These are phyloP conservation scores for Closterium sp. DNA, from an alignment of 139 green algal genomes.

Conservation along the genomic window DNA sequence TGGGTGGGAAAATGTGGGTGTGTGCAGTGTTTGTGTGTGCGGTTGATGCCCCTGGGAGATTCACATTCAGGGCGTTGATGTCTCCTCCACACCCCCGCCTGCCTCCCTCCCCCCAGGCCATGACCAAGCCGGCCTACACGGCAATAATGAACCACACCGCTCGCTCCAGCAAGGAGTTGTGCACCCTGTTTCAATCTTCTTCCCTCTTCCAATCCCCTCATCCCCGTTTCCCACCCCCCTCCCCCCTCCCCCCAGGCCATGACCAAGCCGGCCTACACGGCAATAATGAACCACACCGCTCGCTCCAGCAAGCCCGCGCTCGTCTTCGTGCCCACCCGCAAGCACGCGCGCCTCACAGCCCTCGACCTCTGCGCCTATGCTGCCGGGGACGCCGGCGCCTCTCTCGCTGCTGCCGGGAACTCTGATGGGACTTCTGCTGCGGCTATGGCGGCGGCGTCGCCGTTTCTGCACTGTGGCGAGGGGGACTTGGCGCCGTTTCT, in stretches of 20 bases:
- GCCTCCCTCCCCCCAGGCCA: slow-evolving; percentile 49
- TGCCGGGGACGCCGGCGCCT: not conserved
- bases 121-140: slow-evolving; percentile 62
- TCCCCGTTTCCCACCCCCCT: no score
- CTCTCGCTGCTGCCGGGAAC: slow-evolving; percentile 37
- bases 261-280: slow-evolving; percentile 62
- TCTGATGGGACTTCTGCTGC: not conserved
- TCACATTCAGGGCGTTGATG: no score
- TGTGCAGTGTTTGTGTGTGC: no score
- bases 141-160: slow-evolving; percentile 52
- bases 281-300: slow-evolving; percentile 49
- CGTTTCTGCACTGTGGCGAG: slow-evolving; percentile 57
- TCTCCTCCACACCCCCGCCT: not conserved
- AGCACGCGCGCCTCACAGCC: slow-evolving; percentile 81
- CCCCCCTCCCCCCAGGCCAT: slow-evolving; percentile 36
- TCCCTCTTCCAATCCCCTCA: no score
- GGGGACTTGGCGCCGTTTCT: slow-evolving; percentile 79
- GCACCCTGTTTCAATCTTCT: no score
- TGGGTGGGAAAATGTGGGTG: no score
- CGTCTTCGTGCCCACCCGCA: slow-evolving; percentile 94
- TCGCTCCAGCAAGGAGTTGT: slow-evolving; percentile 41
- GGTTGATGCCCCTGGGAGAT: no score
- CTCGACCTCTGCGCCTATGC: slow-evolving; percentile 82
- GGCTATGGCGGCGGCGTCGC: slow-evolving; percentile 55
- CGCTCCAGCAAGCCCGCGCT: slow-evolving; percentile 70